Conservation (phyloP, 139 green algal species). For the Nannochloris sp. region DNA sequence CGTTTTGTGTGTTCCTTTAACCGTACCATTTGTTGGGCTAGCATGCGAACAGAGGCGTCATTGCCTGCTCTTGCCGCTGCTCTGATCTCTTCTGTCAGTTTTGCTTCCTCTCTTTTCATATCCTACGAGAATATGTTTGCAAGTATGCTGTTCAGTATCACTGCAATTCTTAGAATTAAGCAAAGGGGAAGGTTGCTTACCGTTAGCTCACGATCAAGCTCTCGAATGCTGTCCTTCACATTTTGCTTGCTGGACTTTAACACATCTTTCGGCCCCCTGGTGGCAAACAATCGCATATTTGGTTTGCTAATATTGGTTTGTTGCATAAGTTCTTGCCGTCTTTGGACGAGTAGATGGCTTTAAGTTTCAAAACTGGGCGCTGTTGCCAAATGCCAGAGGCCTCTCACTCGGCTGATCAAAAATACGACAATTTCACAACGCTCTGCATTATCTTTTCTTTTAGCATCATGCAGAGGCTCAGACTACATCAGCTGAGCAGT, state of each 20-base stretch:
- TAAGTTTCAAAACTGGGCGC: too few species aligned
- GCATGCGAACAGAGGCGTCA: conserved; percentile 21
- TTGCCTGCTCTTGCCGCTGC: conserved; percentile 26
- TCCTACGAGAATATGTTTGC: neutral
- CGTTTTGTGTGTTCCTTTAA: conserved; percentile 47
- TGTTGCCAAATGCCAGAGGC: too few species aligned
- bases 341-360: too few species aligned
- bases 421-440: too few species aligned
- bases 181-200: neutral
- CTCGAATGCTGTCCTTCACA: neutral
- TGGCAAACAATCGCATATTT: neutral
- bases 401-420: too few species aligned
- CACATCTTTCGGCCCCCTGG: neutral
- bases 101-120: conserved; percentile 1
- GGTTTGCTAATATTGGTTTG: too few species aligned
- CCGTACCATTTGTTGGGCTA: conserved; percentile 55
- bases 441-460: too few species aligned
- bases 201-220: neutral
- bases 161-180: neutral
- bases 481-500: too few species aligned
- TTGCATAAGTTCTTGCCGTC: too few species aligned
- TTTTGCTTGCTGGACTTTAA: neutral
- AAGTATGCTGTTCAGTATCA: neutral
- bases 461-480: too few species aligned
- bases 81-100: conserved; percentile 15